These are phyloP conservation scores for Ascochyta rabiei DNA, from an alignment of 2,329 filamentous ascomycete species.

Conservation along the genomic window DNA sequence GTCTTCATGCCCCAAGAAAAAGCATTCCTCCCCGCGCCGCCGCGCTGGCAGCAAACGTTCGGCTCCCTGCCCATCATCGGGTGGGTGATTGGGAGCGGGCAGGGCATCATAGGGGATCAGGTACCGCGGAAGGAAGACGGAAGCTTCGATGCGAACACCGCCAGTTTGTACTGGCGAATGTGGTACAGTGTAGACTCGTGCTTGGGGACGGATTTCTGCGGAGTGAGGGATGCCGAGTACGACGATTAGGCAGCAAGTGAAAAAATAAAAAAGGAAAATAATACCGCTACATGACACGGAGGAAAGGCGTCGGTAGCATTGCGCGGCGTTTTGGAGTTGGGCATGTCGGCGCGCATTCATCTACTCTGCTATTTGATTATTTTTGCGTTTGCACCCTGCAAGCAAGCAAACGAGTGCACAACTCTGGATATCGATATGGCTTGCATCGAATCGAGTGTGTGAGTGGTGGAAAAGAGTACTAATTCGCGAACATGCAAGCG, in stretches of 20 bases:
- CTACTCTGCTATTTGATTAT: not conserved
- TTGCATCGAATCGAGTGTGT: no score
- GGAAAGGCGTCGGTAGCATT: conserved; percentile 17
- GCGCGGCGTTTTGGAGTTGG: conserved; percentile 16
- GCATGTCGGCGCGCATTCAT: not conserved
- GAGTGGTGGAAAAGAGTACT: not conserved
- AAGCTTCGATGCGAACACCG: conserved; percentile 75
- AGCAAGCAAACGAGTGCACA: not conserved
- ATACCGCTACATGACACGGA: conserved; percentile 1
- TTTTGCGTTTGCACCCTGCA: not conserved
- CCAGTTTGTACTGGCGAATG: conserved; percentile 65
- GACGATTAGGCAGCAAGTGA: conserved; percentile 35
- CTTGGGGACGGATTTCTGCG: conserved; percentile 67
- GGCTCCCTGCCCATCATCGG: conserved; percentile 59
- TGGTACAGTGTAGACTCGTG: conserved; percentile 63
- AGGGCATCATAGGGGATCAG: conserved; percentile 73
- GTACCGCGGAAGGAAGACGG: conserved; percentile 75
- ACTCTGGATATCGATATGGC: not conserved
- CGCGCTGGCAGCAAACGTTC: conserved; percentile 50
- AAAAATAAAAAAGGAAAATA: not conserved
- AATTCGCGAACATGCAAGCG: conserved; percentile 10
- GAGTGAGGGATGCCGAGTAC: conserved; percentile 59
- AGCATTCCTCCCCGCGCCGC: conserved; percentile 53
- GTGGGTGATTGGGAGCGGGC: conserved; percentile 51
- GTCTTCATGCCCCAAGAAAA: conserved; percentile 52